Evolutionary conservation across 2,329 filamentous ascomycete genomes (phyloP).

Genomic region (Ophiostoma himal-ulmi): DNA sequence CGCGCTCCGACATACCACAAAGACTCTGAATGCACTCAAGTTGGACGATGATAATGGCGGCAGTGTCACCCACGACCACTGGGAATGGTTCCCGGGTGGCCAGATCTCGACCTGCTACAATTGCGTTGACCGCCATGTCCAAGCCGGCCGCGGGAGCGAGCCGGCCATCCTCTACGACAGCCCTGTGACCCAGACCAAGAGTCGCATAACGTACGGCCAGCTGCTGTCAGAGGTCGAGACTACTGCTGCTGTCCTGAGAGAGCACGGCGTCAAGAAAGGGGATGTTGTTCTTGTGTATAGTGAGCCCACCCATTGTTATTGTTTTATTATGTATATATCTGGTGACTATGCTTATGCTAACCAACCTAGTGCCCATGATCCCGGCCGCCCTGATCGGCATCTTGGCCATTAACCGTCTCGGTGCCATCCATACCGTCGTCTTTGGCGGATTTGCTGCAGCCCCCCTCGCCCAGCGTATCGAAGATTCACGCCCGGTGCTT

Average conservation of each 20-base stretch:
- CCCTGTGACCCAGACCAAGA: conserved; percentile 69
- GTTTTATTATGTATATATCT: too few relatives aligned
- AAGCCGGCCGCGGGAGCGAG: conserved; percentile 64
- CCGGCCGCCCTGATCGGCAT: conserved; percentile 82
- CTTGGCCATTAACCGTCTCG: conserved; percentile 72
- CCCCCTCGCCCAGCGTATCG: conserved; percentile 81
- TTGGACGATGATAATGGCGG: neutral
- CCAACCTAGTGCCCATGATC: conserved; percentile 71
- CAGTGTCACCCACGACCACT: conserved; percentile 63
- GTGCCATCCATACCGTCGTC: conserved; percentile 84
- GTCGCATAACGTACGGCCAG: conserved; percentile 67
- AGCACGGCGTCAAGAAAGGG: conserved; percentile 74
- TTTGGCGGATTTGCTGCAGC: conserved; percentile 85
- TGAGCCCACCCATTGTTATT: neutral
- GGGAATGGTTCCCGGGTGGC: conserved; percentile 86
- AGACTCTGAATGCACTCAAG: conserved; percentile 43
- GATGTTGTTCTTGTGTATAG: conserved; percentile 86
- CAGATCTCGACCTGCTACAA: conserved; percentile 91
- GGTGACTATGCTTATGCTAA: neutral
- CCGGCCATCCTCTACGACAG: conserved; percentile 83
- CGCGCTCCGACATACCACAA: conserved; percentile 55
- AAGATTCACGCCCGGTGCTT: conserved; percentile 66
- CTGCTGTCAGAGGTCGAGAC: conserved; percentile 75
- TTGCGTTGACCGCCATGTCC: conserved; percentile 83
- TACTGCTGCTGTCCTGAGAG: conserved; percentile 72